These are phyloP conservation scores for Penicillium coffeae DNA, from an alignment of 495 filamentous ascomycete species.

Conservation along the genomic window DNA sequence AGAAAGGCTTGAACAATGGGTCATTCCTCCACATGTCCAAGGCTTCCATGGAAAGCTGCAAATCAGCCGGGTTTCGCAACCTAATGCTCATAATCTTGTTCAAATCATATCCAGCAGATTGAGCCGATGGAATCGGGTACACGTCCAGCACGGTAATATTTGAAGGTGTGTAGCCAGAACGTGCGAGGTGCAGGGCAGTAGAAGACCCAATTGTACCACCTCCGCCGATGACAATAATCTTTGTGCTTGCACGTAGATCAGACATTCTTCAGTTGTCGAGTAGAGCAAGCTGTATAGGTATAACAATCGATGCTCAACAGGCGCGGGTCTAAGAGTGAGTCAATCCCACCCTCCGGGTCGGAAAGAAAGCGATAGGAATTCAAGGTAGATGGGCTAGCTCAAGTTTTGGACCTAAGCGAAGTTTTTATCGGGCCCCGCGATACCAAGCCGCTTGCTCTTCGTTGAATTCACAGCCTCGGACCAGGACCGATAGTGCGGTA, in stretches of 20 bases:
- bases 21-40: constrained; percentile 43
- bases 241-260: constrained; percentile 7
- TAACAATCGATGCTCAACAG: not conserved
- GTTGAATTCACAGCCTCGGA: too few species aligned
- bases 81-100: constrained; percentile 42
- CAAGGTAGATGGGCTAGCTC: too few species aligned
- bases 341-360: too few species aligned
- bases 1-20: constrained; percentile 41
- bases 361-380: too few species aligned
- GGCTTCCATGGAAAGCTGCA: constrained; percentile 24
- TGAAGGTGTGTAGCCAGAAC: constrained; percentile 35
- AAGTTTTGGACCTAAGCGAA: too few species aligned
- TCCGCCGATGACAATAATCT: constrained; percentile 17
- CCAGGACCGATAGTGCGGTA: too few species aligned
- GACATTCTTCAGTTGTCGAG: constrained; percentile 2
- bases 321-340: not conserved
- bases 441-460: too few species aligned
- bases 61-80: constrained; percentile 10
- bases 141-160: constrained; percentile 45
- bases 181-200: constrained; percentile 43
- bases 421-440: too few species aligned
- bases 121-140: constrained; percentile 38
- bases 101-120: constrained; percentile 44
- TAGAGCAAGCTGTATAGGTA: not conserved
- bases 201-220: constrained; percentile 44